Evolutionary conservation across 306 rosid genomes (phyloP), one percentile per base, ranked within the genome.

Genomic region (Ormosia emarginata): DNA sequence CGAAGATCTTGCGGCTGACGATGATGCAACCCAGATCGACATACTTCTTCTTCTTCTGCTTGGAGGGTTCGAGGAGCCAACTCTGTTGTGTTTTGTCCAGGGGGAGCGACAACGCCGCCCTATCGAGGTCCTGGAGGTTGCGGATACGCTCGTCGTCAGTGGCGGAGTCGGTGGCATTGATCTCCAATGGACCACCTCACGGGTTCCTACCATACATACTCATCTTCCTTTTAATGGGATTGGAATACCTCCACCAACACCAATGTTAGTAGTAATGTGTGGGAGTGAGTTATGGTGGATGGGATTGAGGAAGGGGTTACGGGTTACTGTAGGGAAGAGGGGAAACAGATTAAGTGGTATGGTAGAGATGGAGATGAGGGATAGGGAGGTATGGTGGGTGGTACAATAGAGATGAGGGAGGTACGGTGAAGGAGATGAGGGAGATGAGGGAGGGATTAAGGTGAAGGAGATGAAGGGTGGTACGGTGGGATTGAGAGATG

Each of bases 31-130:
- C 99, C 1, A 96, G 97, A 87, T 96, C 99, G 1, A 96, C 97
- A 55, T 93, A 93, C 90, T 91, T 96, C 92, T 96, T 96, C 97
- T 96, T 93, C 97, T 96, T 96, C 88, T 96, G 94, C 78, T 93
- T 98, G 1, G 90, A 89, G 1, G 99, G 99, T 0, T 97, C 98
- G 5, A 96, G 87, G 2, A 96, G 84, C 99, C 99, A 96, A 77
- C 99, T 96, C 84, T 96, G 98, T 83, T 96, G 99, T 3, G 99
- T 96, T 87, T 96, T 98, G 11, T 96, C 99, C 6, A 96, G 66
- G 0, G 97, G 98, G 4, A 97, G 93, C 0, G 99, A 92, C 10
- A 93, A 81, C 36, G 99, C 99, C 3, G 98, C 99, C 74, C 92
- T 81, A 67, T 96, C 99, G 8, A 90, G 79, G 37, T 96, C 99